Base-by-base conservation (phyloP, 352 stramenopile genomes). In the Aphanomyces astaci region DNA sequence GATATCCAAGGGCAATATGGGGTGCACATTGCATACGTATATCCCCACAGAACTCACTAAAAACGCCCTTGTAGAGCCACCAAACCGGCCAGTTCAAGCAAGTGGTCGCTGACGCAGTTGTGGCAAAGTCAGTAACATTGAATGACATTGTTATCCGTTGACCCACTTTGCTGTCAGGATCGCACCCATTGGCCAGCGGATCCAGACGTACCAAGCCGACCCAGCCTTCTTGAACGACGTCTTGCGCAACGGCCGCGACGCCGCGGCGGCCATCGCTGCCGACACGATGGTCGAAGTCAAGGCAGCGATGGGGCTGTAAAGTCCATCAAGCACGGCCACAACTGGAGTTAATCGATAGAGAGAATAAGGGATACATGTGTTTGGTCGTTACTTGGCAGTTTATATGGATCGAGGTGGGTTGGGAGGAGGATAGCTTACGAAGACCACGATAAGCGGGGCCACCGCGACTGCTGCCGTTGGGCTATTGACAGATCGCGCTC, bases 11-110 rank as follows among this genome's bases (percentile, higher is more conserved):
- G 59, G 10, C 71, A 93, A 56, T 90, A 90, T 55, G 78, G 83
- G 92, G 67, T 65, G 36, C 36, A 81, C 7, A 71, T 73, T 2
- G 77, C 95, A 68, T 80, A 92, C 10, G 71, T 69, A 30, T 76
- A 86, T 36, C 81, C 95, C 75, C 77, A 69, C 45, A 96, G 19
- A 13, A n/a, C 24, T 33, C 11, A 5, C 25, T 7, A 49, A 28
- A 15, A n/a, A 24, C 15, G 3, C 22, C 25, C 1, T 11, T 31
- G 28, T 59, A 72, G 0, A 74, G 78, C 45, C 81, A 76, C 45
- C 70, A 78, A 39, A 89, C 95, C 70, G 94, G 94, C 3, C 72
- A 89, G 55, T 99, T 99, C 76, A 99, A 99, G 74, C 87, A 96
- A 30, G 73, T 90, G 27, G 82, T 99, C 5, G 92, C 95, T 0